Evolutionary conservation across 805 yeast species (phyloP).

Genomic region (Priceomyces carsonii): DNA sequence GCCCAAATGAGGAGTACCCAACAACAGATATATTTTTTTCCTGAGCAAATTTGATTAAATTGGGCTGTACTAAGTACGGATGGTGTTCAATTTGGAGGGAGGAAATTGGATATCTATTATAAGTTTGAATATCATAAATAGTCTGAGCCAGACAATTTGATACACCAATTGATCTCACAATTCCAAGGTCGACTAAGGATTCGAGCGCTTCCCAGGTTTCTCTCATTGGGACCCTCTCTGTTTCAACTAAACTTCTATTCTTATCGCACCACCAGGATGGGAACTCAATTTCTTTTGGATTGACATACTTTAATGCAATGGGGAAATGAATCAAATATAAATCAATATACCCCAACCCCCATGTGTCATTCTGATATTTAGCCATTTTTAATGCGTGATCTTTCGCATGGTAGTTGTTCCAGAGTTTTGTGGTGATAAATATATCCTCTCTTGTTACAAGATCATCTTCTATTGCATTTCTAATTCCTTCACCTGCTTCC

Average conservation of each 20-base stretch:
- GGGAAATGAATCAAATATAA: constrained; percentile 83
- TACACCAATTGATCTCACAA: constrained; percentile 55
- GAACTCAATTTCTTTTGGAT: constrained; percentile 14
- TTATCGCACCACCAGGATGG: constrained; percentile 33
- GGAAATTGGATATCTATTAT: constrained; percentile 44
- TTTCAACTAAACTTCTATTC: constrained; percentile 11
- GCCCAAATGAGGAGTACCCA: constrained; percentile 36
- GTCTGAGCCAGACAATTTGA: constrained; percentile 55
- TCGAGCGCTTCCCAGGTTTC: constrained; percentile 42
- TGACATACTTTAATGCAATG: too few relatives aligned
- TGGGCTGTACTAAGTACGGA: constrained; percentile 52
- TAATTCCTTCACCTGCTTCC: constrained; percentile 53
- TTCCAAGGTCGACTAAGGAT: constrained; percentile 52
- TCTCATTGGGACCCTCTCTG: constrained; percentile 17
- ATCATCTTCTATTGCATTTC: constrained; percentile 44
- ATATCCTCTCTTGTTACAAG: constrained; percentile 62
- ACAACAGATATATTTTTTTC: constrained; percentile 33
- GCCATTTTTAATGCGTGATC: constrained; percentile 54
- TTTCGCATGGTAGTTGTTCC: constrained; percentile 51
- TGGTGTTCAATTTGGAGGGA: constrained; percentile 51
- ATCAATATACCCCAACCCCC: constrained; percentile 73
- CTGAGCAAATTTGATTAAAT: constrained; percentile 54
- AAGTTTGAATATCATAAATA: constrained; percentile 43
- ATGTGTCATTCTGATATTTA: constrained; percentile 53
- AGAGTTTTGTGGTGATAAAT: constrained; percentile 68